Conservation (phyloP, 164 flowering plant species). For the Platanus orientalis region DNA sequence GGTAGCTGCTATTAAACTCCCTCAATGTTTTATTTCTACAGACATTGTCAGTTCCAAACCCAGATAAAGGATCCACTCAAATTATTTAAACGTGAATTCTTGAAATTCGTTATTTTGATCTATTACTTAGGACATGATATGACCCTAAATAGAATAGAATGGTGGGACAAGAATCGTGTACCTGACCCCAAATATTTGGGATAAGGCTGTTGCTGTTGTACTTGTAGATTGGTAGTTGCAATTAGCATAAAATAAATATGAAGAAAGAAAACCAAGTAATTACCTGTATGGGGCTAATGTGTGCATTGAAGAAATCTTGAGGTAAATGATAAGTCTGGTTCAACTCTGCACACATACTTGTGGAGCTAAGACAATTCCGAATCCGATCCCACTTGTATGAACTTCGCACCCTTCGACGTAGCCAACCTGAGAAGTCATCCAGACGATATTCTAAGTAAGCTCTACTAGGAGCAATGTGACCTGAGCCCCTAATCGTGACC, state of each 20-base stretch:
- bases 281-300: conserved; percentile 77
- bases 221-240: neutral
- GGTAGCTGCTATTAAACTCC: too few species aligned
- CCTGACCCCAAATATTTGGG: too few species aligned
- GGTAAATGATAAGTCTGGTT: conserved; percentile 69
- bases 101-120: too few species aligned
- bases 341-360: conserved; percentile 56
- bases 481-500: conserved; percentile 70
- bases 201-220: too few species aligned
- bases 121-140: too few species aligned
- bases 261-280: neutral
- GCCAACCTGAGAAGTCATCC: conserved; percentile 74
- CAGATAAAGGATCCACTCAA: too few species aligned
- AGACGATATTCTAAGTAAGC: conserved; percentile 73
- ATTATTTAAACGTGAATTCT: too few species aligned
- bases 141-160: too few species aligned
- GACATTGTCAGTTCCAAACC: too few species aligned
- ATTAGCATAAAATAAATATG: neutral
- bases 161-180: too few species aligned
- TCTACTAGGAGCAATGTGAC: conserved; percentile 74
- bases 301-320: conserved; percentile 84
- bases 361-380: conserved; percentile 55
- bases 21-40: too few species aligned
- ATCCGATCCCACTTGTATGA: conserved; percentile 84
- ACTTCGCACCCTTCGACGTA: conserved; percentile 52